These are phyloP conservation scores for Lycium barbarum DNA, from an alignment of 257 asterid genomes.

Conservation along the genomic window DNA sequence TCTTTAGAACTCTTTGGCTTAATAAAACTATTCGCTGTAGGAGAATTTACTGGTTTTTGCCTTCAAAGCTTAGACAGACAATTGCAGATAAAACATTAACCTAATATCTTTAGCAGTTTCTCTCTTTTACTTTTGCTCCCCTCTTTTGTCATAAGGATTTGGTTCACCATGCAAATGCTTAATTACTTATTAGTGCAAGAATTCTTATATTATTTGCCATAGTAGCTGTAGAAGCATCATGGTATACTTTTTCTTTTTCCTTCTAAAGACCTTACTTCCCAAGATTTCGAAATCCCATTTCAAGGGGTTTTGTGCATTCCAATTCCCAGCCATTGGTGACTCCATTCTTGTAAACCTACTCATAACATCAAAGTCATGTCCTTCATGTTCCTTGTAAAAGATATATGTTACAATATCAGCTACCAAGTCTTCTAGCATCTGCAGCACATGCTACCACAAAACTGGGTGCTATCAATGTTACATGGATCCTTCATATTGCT, in stretches of 20 bases:
- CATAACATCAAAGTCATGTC: not conserved
- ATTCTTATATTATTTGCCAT: not conserved
- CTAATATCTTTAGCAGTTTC: no score
- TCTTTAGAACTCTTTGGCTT: not conserved
- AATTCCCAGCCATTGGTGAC: not conserved
- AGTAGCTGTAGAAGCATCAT: not conserved
- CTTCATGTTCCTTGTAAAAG: not conserved
- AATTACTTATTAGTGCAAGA: not conserved
- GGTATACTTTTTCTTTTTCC: no score
- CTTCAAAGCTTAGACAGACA: not conserved
- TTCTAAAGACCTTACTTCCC: not conserved
- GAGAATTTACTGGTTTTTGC: not conserved
- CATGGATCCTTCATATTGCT: not conserved
- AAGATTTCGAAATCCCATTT: not conserved
- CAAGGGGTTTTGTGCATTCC: not conserved
- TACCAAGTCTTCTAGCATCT: not conserved
- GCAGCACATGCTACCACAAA: not conserved
- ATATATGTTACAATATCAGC: not conserved
- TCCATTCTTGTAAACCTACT: not conserved
- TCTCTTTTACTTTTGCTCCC: not conserved
- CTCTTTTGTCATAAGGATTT: not conserved
- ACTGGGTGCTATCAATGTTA: not conserved
- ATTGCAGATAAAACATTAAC: not conserved
- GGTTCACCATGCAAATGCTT: not conserved
- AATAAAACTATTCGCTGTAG: not conserved